Evolutionary conservation across 2,329 filamentous ascomycete species (phyloP).

Genomic region (Dryadomyces sulphureus): DNA sequence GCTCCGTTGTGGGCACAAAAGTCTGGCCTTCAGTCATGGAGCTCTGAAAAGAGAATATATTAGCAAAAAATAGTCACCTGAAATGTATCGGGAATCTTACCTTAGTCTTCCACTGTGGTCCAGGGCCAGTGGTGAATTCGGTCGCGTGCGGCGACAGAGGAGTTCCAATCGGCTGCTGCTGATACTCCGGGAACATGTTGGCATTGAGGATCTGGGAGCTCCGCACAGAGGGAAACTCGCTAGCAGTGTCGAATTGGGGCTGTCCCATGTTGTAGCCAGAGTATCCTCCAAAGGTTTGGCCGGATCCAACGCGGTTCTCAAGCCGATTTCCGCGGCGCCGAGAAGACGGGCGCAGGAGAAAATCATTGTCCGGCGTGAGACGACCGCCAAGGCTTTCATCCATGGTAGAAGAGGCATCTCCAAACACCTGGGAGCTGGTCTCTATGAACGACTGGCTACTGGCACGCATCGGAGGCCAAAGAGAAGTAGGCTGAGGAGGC

Average conservation of each 20-base stretch:
- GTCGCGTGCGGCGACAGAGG: conserved; percentile 58
- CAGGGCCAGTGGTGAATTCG: conserved; percentile 49
- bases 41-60: conserved; percentile 19
- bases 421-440: conserved; percentile 13
- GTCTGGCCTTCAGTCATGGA: conserved; percentile 47
- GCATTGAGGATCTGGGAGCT: conserved; percentile 19
- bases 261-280: conserved; percentile 20
- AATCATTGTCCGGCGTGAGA: conserved; percentile 32
- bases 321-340: conserved; percentile 31
- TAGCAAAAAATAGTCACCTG: not conserved
- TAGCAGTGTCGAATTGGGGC: conserved; percentile 14
- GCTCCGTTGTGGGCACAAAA: conserved; percentile 76
- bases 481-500: conserved; percentile 18
- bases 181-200: conserved; percentile 32
- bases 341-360: conserved; percentile 25
- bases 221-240: conserved; percentile 12
- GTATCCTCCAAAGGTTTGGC: conserved; percentile 20
- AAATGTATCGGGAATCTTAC: conserved; percentile 16
- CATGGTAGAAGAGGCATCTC: conserved; percentile 17
- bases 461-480: conserved; percentile 32
- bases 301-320: conserved; percentile 23
- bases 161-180: conserved; percentile 44
- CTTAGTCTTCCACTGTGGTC: conserved; percentile 39
- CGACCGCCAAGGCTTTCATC: conserved; percentile 31
- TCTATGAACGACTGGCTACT: conserved; percentile 27